Conservation (phyloP, 2,329 filamentous ascomycete genomes). For the Periglandula ipomoeae region DNA sequence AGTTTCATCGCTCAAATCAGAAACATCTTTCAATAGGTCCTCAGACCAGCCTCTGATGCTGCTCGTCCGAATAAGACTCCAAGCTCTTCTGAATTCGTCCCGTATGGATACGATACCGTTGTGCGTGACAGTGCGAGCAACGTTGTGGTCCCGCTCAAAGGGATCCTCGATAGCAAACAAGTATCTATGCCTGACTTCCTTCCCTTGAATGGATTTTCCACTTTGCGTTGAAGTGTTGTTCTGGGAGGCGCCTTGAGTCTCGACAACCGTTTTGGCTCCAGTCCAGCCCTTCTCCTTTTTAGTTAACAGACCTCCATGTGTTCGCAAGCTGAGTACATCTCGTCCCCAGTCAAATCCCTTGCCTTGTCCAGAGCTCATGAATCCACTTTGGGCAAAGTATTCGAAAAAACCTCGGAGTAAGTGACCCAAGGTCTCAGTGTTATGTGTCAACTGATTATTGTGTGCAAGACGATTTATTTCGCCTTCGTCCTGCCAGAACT, state of each 20-base stretch:
- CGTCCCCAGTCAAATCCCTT: slow-evolving; percentile 71
- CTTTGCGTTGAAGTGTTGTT: slow-evolving; percentile 3
- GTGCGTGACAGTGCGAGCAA: slow-evolving; percentile 78
- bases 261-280: slow-evolving; percentile 62
- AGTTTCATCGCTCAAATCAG: slow-evolving; percentile 19
- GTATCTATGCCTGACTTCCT: slow-evolving; percentile 70
- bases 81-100: slow-evolving; percentile 75
- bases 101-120: slow-evolving; percentile 72
- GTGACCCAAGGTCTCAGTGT: slow-evolving; percentile 58
- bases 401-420: slow-evolving; percentile 80
- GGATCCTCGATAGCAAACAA: slow-evolving; percentile 88
- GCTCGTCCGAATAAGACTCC: slow-evolving; percentile 55
- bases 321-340: slow-evolving; percentile 71
- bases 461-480: slow-evolving; percentile 55
- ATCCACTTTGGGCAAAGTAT: slow-evolving; percentile 61
- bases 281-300: slow-evolving; percentile 82
- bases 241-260: slow-evolving; percentile 31
- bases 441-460: slow-evolving; percentile 53
- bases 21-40: slow-evolving; percentile 43
- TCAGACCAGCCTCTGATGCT: slow-evolving; percentile 35
- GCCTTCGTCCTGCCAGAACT: slow-evolving; percentile 69
- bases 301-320: slow-evolving; percentile 56
- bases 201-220: slow-evolving; percentile 36
- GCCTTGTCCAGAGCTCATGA: slow-evolving; percentile 38
- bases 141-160: slow-evolving; percentile 81